A percentile compares a stretch with the other conserved stretches of the same genome.
phyloP scores from a whole-genome alignment of 2,329 filamentous ascomycete genomes.

The Ceratocystis huliohia region DNA sequence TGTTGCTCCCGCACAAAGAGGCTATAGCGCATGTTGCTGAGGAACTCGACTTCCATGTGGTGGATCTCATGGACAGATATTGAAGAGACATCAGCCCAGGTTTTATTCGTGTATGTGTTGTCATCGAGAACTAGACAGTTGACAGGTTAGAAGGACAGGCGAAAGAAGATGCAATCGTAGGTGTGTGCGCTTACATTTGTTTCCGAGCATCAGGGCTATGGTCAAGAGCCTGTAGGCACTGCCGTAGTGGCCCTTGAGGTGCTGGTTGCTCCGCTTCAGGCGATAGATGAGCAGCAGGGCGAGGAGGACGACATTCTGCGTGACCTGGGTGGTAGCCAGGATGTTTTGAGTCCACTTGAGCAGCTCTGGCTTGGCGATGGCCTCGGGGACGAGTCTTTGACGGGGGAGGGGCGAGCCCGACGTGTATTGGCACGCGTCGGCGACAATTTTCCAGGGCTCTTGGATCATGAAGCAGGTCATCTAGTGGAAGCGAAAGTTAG shows the following conservation, averaged over 20 bases:
- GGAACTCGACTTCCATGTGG: conserved; percentile 98
- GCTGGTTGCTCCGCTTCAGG: conserved; percentile 78
- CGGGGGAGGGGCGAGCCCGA: conserved; percentile 25
- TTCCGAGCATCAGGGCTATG: conserved; percentile 91
- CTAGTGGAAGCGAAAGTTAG: conserved; percentile 32
- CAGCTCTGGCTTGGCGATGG: conserved; percentile 41
- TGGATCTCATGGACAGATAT: conserved; percentile 93
- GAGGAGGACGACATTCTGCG: conserved; percentile 84
- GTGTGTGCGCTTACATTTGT: conserved; percentile 59
- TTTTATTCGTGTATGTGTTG: conserved; percentile 99
- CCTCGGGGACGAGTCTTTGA: conserved; percentile 52
- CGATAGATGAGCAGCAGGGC: conserved; percentile 88
- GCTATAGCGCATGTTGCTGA: conserved; percentile 96
- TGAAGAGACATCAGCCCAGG: conserved; percentile 93
- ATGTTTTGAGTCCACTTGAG: conserved; percentile 83
- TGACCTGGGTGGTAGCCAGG: conserved; percentile 86
- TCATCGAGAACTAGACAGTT: conserved; percentile 64
- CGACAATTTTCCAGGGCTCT: conserved; percentile 68
- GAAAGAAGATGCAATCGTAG: conserved; percentile 12
- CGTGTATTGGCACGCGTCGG: conserved; percentile 54
- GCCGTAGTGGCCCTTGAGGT: conserved; percentile 77
- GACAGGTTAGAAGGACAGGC: not conserved
- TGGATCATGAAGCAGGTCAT: conserved; percentile 98
- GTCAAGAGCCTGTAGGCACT: conserved; percentile 90
- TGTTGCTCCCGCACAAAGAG: conserved; percentile 73